Conservation (phyloP, 2,329 filamentous ascomycete genomes). For the Epichloe gansuensis region DNA sequence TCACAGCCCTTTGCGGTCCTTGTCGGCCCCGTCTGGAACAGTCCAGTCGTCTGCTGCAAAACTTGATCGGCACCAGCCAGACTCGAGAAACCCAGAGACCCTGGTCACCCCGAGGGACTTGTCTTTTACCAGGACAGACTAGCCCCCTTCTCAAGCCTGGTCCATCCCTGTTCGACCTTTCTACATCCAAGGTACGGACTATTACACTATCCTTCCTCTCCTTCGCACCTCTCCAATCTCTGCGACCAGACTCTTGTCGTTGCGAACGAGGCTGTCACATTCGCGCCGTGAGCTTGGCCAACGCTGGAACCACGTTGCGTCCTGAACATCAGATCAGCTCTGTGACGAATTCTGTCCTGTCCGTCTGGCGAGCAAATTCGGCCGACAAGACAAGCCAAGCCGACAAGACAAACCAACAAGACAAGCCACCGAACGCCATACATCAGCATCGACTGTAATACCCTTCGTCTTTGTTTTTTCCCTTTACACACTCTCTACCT, state of each 20-base stretch:
- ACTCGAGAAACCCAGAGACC: not conserved
- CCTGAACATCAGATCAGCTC: not conserved
- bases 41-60: not conserved
- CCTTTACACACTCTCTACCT: not conserved
- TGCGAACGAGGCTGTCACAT: conserved; percentile 1
- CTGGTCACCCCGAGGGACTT: conserved; percentile 2
- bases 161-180: conserved; percentile 5
- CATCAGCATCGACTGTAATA: not conserved
- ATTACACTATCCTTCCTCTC: conserved; percentile 3
- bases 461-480: not conserved
- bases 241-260: not conserved
- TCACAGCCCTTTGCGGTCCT: not conserved
- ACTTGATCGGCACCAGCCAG: not conserved
- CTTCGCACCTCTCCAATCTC: conserved; percentile 2
- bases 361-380: not conserved
- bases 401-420: not conserved
- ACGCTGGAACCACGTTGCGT: not conserved
- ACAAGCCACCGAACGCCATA: not conserved
- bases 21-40: not conserved
- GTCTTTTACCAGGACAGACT: not conserved
- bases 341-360: not conserved
- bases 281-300: not conserved
- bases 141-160: conserved; percentile 5
- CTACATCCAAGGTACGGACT: conserved; percentile 1
- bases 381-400: not conserved